Evolutionary conservation across 2,329 filamentous ascomycete species (phyloP).

Genomic region (Penicillium sp.): DNA sequence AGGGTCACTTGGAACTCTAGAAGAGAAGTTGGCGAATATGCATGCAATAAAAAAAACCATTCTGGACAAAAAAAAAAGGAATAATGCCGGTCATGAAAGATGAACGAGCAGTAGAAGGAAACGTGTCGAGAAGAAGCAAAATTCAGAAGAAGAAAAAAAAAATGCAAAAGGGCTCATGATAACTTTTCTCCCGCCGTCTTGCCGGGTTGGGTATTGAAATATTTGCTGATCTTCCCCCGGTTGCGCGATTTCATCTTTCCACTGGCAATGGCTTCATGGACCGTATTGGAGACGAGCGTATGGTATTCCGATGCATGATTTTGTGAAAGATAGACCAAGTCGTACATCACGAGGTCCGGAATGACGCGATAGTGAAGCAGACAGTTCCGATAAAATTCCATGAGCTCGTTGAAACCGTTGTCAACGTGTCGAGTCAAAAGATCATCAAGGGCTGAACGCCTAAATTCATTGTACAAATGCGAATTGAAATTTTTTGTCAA

Average conservation of each 20-base stretch:
- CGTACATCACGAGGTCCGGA: slow-evolving; percentile 51
- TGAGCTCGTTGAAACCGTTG: slow-evolving; percentile 60
- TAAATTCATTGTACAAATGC: slow-evolving; percentile 73
- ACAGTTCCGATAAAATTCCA: slow-evolving; percentile 63
- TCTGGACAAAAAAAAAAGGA: slow-evolving; percentile 11
- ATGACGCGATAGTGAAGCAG: slow-evolving; percentile 53
- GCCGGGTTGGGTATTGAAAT: slow-evolving; percentile 14
- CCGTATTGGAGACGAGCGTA: neutral
- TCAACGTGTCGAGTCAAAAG: slow-evolving; percentile 50
- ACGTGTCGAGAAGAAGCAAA: slow-evolving; percentile 11
- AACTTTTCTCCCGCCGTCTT: slow-evolving; percentile 35
- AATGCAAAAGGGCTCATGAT: slow-evolving; percentile 21
- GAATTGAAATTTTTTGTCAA: slow-evolving; percentile 71
- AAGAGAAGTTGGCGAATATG: slow-evolving; percentile 17
- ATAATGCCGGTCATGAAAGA: slow-evolving; percentile 23
- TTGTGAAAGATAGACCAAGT: slow-evolving; percentile 56
- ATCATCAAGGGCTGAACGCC: slow-evolving; percentile 64
- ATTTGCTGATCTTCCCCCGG: slow-evolving; percentile 35
- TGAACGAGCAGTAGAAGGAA: slow-evolving; percentile 5
- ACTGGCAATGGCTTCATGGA: slow-evolving; percentile 24
- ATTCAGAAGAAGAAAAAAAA: slow-evolving; percentile 10
- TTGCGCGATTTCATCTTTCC: slow-evolving; percentile 54
- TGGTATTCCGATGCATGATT: slow-evolving; percentile 5
- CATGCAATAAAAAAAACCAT: slow-evolving; percentile 15
- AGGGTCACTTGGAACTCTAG: slow-evolving; percentile 23